phyloP scores from a whole-genome alignment of 805 yeast genomes.

The Kazachstania kunashirensis region DNA sequence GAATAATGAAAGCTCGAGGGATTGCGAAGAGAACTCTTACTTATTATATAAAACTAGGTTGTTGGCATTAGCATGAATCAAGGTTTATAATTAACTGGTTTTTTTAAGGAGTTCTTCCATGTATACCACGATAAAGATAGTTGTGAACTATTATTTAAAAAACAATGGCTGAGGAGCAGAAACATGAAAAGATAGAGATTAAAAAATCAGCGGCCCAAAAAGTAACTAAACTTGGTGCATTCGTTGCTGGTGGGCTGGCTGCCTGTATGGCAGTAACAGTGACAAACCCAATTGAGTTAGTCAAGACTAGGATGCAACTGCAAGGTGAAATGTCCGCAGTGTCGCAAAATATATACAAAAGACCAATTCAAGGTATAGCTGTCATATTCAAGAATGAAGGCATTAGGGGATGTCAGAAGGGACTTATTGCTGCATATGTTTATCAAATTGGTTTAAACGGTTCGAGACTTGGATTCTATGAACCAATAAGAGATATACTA shows the following conservation, averaged over 20 bases:
- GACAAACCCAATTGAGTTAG: conserved; percentile 91
- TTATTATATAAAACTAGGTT: no score
- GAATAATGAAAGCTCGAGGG: no score
- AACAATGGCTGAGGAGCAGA: conserved; percentile 2
- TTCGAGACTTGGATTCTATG: conserved; percentile 88
- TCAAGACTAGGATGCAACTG: conserved; percentile 91
- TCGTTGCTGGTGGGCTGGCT: conserved; percentile 84
- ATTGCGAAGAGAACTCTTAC: no score
- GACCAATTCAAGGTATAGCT: conserved; percentile 75
- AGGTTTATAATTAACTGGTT: no score
- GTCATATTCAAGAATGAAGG: conserved; percentile 77
- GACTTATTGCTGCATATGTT: conserved; percentile 76
- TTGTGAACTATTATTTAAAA: no score
- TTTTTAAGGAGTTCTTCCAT: no score
- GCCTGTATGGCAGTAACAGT: conserved; percentile 97
- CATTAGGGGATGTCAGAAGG: conserved; percentile 77
- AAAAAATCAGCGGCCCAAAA: conserved; percentile 44
- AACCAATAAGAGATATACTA: conserved; percentile 60
- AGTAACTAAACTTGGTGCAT: conserved; percentile 65
- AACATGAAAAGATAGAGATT: conserved; percentile 5
- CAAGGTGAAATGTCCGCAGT: conserved; percentile 77
- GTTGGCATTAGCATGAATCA: no score
- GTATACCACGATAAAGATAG: no score
- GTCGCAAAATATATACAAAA: conserved; percentile 53
- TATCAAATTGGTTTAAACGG: conserved; percentile 92